Evolutionary conservation across 306 rosid genomes (phyloP).

Genomic region (Fragaria ananassa): DNA sequence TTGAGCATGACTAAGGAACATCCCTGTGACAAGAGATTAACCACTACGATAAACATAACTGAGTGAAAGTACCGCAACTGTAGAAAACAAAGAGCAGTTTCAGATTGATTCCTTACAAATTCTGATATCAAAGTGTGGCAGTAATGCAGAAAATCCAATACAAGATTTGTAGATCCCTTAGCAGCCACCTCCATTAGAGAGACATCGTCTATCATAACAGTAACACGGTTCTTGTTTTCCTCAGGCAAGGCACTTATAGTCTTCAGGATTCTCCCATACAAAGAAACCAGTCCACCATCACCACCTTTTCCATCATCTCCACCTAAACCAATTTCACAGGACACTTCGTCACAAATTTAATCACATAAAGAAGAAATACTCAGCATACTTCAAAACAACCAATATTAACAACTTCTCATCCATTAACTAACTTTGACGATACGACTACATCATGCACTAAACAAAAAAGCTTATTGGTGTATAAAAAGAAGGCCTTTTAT

Average conservation of each 20-base stretch:
- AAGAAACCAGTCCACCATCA: constrained; percentile 49
- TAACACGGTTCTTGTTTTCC: constrained; percentile 44
- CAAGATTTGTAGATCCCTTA: constrained; percentile 66
- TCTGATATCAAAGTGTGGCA: constrained; percentile 74
- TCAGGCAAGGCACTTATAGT: constrained; percentile 40
- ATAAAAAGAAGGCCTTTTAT: not conserved
- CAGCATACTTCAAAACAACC: not conserved
- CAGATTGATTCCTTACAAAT: constrained; percentile 42
- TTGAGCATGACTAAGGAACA: constrained; percentile 67
- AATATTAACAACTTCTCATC: not conserved
- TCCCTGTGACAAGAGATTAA: constrained; percentile 46
- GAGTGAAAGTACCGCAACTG: constrained; percentile 3
- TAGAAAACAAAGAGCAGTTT: not conserved
- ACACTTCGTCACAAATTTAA: not conserved
- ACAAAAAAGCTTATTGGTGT: not conserved
- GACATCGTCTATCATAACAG: constrained; percentile 72
- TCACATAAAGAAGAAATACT: not conserved
- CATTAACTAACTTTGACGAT: not conserved
- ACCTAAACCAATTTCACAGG: constrained; percentile 23
- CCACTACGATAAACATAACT: constrained; percentile 8
- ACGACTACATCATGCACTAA: not conserved
- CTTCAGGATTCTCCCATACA: constrained; percentile 64
- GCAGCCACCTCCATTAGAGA: constrained; percentile 85
- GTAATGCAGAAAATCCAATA: constrained; percentile 83
- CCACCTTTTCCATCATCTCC: constrained; percentile 34